Percentiles rank a stretch among this genome's conserved stretches.
Evolutionary conservation across 495 filamentous ascomycete species (phyloP).

Genomic region (Penicillium goetzii): DNA sequence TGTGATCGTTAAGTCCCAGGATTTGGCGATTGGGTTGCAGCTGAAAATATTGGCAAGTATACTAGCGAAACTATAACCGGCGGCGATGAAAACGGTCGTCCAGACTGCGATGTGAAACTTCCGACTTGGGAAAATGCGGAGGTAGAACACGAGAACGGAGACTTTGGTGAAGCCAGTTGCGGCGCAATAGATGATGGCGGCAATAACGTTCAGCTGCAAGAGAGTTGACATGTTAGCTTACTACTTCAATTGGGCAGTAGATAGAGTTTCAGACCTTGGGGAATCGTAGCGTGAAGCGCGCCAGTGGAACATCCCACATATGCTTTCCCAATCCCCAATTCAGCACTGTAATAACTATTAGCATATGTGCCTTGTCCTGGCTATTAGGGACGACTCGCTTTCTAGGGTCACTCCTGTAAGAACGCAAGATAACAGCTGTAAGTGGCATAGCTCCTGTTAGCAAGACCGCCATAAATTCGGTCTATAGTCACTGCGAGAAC

Average conservation of each 20-base stretch:
- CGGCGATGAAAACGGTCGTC: constrained; percentile 38
- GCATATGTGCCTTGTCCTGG: not conserved
- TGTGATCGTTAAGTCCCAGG: constrained; percentile 35
- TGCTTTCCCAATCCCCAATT: constrained; percentile 40
- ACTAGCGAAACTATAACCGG: constrained; percentile 39
- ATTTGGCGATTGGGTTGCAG: constrained; percentile 37
- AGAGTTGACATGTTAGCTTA: not conserved
- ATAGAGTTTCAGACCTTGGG: constrained; percentile 21
- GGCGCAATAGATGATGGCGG: constrained; percentile 42
- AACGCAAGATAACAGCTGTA: constrained; percentile 29
- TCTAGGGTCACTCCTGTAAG: constrained; percentile 35
- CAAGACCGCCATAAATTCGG: not conserved
- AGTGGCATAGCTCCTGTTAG: not conserved
- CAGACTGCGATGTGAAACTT: constrained; percentile 40
- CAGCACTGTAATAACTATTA: constrained; percentile 18
- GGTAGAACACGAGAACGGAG: constrained; percentile 53
- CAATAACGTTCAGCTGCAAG: constrained; percentile 31
- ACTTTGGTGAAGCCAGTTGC: constrained; percentile 45
- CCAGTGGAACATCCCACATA: constrained; percentile 34
- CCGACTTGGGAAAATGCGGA: constrained; percentile 50
- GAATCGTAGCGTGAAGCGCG: constrained; percentile 20
- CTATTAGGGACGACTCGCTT: constrained; percentile 23
- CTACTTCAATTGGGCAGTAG: not conserved
- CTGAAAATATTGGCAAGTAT: constrained; percentile 40
- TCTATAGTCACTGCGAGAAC: not conserved